Evolutionary conservation across 179 eudicot genomes (phyloP).

Genomic region (Beta corolliflora): DNA sequence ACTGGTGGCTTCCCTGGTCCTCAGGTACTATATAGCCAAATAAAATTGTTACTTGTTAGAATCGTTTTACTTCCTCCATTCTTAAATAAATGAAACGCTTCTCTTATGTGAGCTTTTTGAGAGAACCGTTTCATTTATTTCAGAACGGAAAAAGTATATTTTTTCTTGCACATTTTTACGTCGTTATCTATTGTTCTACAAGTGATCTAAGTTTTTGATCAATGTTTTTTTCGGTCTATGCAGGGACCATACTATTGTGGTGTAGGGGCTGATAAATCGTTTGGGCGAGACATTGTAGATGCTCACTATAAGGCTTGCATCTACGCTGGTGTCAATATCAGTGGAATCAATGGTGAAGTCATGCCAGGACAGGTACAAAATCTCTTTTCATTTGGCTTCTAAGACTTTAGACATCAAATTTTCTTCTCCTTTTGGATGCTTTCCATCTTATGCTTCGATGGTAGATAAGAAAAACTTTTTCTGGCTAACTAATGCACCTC

Average conservation of each 20-base stretch:
- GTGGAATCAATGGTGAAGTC: conserved; percentile 82
- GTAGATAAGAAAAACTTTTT: no score
- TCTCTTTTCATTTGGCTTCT: background rate
- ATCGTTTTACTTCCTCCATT: no score
- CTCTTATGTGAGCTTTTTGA: no score
- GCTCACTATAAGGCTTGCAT: conserved; percentile 78
- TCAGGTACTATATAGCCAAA: conserved; percentile 35
- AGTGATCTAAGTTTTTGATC: background rate
- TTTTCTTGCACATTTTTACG: background rate
- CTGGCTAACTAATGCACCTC: no score
- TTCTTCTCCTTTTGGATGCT: background rate
- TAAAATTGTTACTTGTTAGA: background rate
- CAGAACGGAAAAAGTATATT: no score
- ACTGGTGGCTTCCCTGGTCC: conserved; percentile 78
- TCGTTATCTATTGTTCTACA: background rate
- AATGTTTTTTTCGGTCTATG: background rate
- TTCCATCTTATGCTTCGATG: no score
- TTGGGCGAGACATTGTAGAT: conserved; percentile 67
- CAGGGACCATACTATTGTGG: conserved; percentile 87
- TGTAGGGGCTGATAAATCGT: conserved; percentile 69
- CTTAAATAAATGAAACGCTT: no score
- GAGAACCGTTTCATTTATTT: no score
- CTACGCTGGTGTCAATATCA: conserved; percentile 66
- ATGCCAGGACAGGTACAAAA: conserved; percentile 75
- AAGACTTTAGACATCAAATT: background rate